Evolutionary conservation across 108 stramenopile species (phyloP), one percentile per base, ranked within the genome.

Genomic region (Chaetoceros tenuissimus): DNA sequence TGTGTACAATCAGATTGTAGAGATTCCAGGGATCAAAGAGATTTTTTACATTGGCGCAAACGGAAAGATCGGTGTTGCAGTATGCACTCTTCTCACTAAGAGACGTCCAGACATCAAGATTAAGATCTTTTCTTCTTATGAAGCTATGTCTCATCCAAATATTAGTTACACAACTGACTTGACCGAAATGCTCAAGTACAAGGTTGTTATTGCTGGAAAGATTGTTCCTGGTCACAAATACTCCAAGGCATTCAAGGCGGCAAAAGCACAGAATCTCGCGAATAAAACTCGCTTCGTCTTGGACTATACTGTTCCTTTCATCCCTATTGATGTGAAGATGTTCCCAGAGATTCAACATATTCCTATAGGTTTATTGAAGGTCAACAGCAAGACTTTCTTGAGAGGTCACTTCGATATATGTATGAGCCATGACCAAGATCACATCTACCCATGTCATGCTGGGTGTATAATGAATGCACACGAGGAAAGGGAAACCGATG

Each of bases 1-100:
- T 28, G 78, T 83, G 1, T 83, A 79, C 60, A 57, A 79, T 28
- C 75, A 77, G 50, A 66, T 83, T 26, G 61, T 60, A 44, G 81
- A 79, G 19, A 47, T 79, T 40, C 75, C 78, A 19, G 74, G 73
- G 24, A 64, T 83, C 43, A 65, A 77, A 28, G 66, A 63, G 16
- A 53, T 82, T 23, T 83, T 77, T 49, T 83, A 71, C 63, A 74
- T 83, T 63, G 81, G 81, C n/a, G 81, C 81, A 29, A 79, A 79
- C 31, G 81, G 81, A 19, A 83, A 83, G 57, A 72, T 83, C 45
- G 81, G 81, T 10, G 79, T 72, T 48, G 81, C 81, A 2, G 81
- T 83, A 10, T 83, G 81, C 61, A 58, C 73, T 23, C 63, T 77
- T n/a, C 59, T 83, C 19, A 57, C 72, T 10, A 51, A 53, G 24